These are phyloP conservation scores for Forsythia viridissima DNA, from an alignment of 257 asterid species.

Conservation along the genomic window DNA sequence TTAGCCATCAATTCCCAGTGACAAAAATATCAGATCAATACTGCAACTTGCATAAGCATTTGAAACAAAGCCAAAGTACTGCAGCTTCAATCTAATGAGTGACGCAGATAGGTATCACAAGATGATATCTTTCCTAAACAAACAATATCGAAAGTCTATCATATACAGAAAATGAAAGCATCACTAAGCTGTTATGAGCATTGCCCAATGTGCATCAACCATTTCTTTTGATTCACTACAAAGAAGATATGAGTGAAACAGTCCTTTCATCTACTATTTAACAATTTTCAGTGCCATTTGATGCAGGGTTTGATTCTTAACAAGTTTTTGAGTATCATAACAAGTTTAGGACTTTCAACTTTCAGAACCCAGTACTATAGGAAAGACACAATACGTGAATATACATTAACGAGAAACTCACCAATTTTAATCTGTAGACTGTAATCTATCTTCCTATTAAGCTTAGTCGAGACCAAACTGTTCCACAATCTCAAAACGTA, in stretches of 20 bases:
- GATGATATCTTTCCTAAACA: not conserved
- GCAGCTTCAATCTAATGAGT: not conserved
- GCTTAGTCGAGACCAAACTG: not conserved
- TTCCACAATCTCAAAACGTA: not conserved
- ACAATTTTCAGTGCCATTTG: not conserved
- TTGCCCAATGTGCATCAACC: not conserved
- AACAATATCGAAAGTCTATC: not conserved
- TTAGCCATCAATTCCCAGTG: not conserved
- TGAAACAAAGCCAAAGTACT: not conserved
- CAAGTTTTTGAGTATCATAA: not conserved
- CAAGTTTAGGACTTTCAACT: not conserved
- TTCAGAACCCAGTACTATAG: not conserved
- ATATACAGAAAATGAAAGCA: not conserved
- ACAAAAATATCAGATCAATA: not conserved
- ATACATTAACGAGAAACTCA: not conserved
- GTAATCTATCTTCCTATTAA: not conserved
- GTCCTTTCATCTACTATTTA: not conserved
- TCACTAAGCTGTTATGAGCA: not conserved
- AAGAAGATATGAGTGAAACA: not conserved
- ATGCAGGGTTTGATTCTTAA: not conserved
- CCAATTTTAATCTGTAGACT: not conserved
- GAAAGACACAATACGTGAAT: too few relatives aligned
- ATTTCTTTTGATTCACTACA: not conserved
- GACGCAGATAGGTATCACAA: not conserved
- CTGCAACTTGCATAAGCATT: not conserved